These are phyloP conservation scores for Saccharomyces hybrid DNA, from an alignment of 1,139 yeast species.

Conservation along the genomic window DNA sequence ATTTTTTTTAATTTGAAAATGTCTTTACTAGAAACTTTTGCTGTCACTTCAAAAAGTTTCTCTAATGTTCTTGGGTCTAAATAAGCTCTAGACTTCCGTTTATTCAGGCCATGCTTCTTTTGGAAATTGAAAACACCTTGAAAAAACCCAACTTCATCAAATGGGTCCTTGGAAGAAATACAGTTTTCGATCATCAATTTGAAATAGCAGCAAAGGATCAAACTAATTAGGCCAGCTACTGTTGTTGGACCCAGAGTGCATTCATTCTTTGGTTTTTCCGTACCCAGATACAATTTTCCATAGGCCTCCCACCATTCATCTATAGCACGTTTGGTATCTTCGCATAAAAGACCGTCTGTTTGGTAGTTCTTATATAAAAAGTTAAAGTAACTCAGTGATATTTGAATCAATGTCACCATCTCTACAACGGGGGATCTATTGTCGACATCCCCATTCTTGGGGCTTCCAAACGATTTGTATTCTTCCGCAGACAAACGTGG, in stretches of 20 bases:
- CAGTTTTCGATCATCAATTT: conserved; percentile 67
- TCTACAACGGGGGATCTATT: conserved; percentile 46
- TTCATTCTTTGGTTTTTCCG: conserved; percentile 35
- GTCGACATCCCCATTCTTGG: not conserved
- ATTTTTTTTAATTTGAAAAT: conserved; percentile 57
- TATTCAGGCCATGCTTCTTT: conserved; percentile 44
- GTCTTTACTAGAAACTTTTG: conserved; percentile 43
- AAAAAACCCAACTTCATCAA: conserved; percentile 61
- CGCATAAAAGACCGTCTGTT: conserved; percentile 81
- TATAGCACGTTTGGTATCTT: conserved; percentile 65
- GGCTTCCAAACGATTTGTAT: no score
- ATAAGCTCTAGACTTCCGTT: conserved; percentile 42
- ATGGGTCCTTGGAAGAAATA: conserved; percentile 81
- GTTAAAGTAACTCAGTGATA: conserved; percentile 69
- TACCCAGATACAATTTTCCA: conserved; percentile 52
- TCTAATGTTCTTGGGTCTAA: conserved; percentile 59
- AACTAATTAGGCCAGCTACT: conserved; percentile 55
- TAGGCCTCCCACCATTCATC: conserved; percentile 75
- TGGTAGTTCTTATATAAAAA: conserved; percentile 46
- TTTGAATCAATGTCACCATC: conserved; percentile 65
- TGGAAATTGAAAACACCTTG: conserved; percentile 61
- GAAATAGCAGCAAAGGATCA: conserved; percentile 57
- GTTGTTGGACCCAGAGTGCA: conserved; percentile 59
- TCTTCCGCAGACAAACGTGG: no score
- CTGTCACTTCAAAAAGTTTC: conserved; percentile 52